Evolutionary conservation across 2,329 filamentous ascomycete genomes (phyloP).

Genomic region (Calonectria ilicicola): DNA sequence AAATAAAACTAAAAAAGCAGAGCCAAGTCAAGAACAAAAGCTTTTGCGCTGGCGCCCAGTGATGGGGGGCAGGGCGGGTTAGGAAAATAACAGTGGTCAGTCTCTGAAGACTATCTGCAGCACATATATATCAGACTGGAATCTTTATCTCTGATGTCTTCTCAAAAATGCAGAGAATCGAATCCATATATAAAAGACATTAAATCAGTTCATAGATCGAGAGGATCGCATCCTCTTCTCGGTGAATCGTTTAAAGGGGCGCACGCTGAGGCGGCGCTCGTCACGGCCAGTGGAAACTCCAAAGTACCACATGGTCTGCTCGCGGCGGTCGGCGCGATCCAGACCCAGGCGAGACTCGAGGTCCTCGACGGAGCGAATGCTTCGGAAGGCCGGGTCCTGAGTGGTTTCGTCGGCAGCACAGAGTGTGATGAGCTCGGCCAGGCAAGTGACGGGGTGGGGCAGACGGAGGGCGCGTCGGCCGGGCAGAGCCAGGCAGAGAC

Average conservation of each 20-base stretch:
- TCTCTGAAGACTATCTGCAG: background rate
- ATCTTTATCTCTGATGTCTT: background rate
- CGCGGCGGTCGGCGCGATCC: conserved; percentile 54
- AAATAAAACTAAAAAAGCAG: background rate
- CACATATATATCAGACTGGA: background rate
- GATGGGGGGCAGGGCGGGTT: background rate
- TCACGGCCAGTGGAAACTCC: conserved; percentile 55
- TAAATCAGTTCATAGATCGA: conserved; percentile 41
- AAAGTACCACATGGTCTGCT: conserved; percentile 66
- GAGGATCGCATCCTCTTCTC: conserved; percentile 50
- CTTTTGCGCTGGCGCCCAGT: background rate
- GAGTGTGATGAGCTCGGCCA: conserved; percentile 84
- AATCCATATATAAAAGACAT: background rate
- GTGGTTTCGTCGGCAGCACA: conserved; percentile 79
- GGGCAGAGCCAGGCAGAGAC: conserved; percentile 72
- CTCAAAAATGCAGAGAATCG: background rate
- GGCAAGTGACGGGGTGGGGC: conserved; percentile 77
- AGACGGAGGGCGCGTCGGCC: conserved; percentile 71
- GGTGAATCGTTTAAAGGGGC: conserved; percentile 59
- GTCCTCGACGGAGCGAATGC: conserved; percentile 74
- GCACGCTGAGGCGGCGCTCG: conserved; percentile 57
- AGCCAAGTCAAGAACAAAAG: background rate
- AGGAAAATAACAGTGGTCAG: too few relatives aligned
- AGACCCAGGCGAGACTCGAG: conserved; percentile 77
- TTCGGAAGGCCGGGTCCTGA: conserved; percentile 78